Conservation (phyloP, 768 basidiomycete species). For the Calocybe cyanea region DNA sequence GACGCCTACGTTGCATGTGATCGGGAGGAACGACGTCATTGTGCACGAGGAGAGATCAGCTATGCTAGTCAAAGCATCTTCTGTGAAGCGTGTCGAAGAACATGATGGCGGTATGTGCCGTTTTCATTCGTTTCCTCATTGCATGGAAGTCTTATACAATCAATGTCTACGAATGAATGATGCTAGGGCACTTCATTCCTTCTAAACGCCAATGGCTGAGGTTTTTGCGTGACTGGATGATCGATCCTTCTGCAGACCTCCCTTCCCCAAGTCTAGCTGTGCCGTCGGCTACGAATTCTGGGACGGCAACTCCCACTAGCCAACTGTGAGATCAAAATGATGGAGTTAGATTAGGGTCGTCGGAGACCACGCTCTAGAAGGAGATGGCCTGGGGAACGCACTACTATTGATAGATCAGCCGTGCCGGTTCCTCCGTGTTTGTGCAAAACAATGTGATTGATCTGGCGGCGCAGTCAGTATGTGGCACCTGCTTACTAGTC, state of each 20-base stretch:
- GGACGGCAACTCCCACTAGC: conserved; percentile 41
- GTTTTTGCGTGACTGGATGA: conserved; percentile 68
- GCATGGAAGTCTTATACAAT: neutral
- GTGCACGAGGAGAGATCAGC: conserved; percentile 68
- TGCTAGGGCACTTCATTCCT: conserved; percentile 85
- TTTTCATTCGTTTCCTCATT: neutral
- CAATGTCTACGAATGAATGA: no score
- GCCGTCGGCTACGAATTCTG: conserved; percentile 39
- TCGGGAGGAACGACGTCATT: conserved; percentile 75
- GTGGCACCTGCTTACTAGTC: neutral
- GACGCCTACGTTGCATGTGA: conserved; percentile 75
- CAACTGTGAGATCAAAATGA: conserved; percentile 17
- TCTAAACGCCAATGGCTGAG: conserved; percentile 72
- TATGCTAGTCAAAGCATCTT: conserved; percentile 49
- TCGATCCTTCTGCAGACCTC: conserved; percentile 42
- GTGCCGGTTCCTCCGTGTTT: neutral
- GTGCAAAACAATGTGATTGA: conserved; percentile 6
- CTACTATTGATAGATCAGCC: neutral
- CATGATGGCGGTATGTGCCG: conserved; percentile 70
- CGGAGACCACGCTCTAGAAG: neutral
- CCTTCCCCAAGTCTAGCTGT: conserved; percentile 37
- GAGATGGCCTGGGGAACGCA: no score
- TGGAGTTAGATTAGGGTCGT: conserved; percentile 22
- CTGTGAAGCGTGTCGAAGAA: conserved; percentile 59
- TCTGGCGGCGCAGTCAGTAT: conserved; percentile 1